A percentile compares a stretch with the other conserved stretches of the same genome.
Evolutionary conservation across 352 stramenopile genomes (phyloP).

Genomic region (Pythium plurisporium): DNA sequence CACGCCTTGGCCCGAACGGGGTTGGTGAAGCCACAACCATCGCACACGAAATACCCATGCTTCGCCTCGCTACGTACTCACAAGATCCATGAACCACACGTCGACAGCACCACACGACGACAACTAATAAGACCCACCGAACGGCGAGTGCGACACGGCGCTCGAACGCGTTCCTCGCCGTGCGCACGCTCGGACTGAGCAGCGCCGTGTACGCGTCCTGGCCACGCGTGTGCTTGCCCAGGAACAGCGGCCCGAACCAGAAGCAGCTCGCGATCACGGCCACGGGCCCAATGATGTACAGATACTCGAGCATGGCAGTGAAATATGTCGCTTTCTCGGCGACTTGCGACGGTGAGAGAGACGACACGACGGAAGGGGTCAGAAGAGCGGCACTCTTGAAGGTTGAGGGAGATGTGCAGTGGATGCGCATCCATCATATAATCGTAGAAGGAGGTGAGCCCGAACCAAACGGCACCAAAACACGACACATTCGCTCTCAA

Average conservation of each 20-base stretch:
- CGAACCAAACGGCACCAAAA: too few relatives aligned
- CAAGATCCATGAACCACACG: background rate
- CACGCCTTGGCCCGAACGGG: background rate
- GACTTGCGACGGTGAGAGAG: background rate
- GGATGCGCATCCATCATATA: too few relatives aligned
- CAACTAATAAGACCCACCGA: background rate
- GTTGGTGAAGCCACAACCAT: constrained; percentile 4
- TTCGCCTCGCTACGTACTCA: background rate
- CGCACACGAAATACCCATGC: background rate
- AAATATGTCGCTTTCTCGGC: background rate
- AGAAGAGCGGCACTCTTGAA: too few relatives aligned
- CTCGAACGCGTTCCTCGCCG: constrained; percentile 1
- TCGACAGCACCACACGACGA: background rate
- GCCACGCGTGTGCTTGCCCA: background rate
- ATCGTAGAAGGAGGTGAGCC: too few relatives aligned
- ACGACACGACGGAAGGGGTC: background rate
- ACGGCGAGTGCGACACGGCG: constrained; percentile 4
- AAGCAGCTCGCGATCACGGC: background rate
- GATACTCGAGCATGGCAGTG: background rate
- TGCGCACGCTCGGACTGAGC: constrained; percentile 4
- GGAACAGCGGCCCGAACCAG: background rate
- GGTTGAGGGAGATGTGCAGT: too few relatives aligned
- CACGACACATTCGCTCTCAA: too few relatives aligned
- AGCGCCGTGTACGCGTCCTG: constrained; percentile 1
- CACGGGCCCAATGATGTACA: background rate